Percentiles rank a stretch among this genome's conserved stretches.
phyloP scores from a whole-genome alignment of 768 basidiomycete genomes.

The Mycena vulgaris region DNA sequence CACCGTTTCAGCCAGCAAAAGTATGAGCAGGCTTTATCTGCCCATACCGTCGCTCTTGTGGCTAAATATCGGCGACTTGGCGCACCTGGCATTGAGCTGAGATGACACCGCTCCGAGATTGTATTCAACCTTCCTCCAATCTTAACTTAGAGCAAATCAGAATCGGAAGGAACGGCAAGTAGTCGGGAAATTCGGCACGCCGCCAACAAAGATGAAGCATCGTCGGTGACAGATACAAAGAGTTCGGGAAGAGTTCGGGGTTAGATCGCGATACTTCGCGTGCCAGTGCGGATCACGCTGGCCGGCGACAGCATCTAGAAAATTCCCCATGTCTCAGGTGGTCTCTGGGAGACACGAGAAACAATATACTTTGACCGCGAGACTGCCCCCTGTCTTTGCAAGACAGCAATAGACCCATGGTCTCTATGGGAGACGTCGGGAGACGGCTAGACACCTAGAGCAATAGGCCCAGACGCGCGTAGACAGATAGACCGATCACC shows the following conservation, averaged over 20 bases:
- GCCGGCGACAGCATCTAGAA: too few species aligned
- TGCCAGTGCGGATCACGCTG: background rate
- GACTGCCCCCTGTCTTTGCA: too few species aligned
- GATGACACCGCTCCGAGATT: background rate
- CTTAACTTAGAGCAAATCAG: background rate
- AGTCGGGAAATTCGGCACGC: constrained; percentile 15
- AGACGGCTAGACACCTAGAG: too few species aligned
- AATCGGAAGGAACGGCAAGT: constrained; percentile 12
- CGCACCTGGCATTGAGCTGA: constrained; percentile 10
- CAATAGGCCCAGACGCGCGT: too few species aligned
- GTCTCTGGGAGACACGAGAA: too few species aligned
- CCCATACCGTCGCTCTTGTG: constrained; percentile 11
- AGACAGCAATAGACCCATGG: too few species aligned
- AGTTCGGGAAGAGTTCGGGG: constrained; percentile 12
- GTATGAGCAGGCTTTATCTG: constrained; percentile 9
- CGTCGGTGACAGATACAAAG: background rate
- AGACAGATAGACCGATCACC: too few species aligned
- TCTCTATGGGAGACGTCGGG: too few species aligned
- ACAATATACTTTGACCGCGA: too few species aligned
- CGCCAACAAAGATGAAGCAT: constrained; percentile 7
- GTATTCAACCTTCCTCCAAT: constrained; percentile 2
- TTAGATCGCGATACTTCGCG: background rate
- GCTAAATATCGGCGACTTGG: constrained; percentile 18
- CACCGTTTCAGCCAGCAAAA: constrained; percentile 13
- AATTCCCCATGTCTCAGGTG: too few species aligned